These are phyloP conservation scores for Vitellaria paradoxa DNA, from an alignment of 179 eudicot species.

Conservation along the genomic window DNA sequence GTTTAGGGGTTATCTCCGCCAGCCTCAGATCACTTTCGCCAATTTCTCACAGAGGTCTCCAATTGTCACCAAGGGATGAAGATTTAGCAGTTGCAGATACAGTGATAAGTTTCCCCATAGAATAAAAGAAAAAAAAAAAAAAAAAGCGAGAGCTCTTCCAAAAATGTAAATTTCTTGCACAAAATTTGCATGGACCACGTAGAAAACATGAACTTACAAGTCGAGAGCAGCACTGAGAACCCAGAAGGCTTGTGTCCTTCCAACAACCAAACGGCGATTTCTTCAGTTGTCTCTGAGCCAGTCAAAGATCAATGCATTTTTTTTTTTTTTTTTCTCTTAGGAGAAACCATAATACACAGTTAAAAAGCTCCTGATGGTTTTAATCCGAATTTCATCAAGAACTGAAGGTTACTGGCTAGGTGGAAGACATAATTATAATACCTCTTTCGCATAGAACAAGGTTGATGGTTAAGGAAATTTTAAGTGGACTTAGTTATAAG, in stretches of 20 bases:
- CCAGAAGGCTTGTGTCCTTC: background rate
- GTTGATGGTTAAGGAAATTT: background rate
- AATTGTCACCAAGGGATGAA: background rate
- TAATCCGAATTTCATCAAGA: background rate
- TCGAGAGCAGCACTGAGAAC: background rate
- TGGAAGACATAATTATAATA: background rate
- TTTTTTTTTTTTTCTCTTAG: no score
- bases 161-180: background rate
- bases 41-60: background rate
- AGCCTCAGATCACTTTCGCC: conserved; percentile 3
- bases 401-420: background rate
- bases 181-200: background rate
- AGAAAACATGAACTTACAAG: conserved; percentile 1
- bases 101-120: background rate
- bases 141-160: background rate
- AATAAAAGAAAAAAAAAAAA: background rate
- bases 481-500: background rate
- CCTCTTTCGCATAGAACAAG: background rate
- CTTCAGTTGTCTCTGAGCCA: no score
- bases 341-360: background rate
- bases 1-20: background rate
- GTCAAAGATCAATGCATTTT: no score
- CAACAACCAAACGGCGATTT: background rate
- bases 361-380: background rate
- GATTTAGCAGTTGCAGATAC: background rate